Percentiles rank a stretch among this genome's conserved stretches.
These are phyloP conservation scores for Oryza punctata DNA, from an alignment of 176 grass and related monocot genomes.

Conservation along the genomic window DNA sequence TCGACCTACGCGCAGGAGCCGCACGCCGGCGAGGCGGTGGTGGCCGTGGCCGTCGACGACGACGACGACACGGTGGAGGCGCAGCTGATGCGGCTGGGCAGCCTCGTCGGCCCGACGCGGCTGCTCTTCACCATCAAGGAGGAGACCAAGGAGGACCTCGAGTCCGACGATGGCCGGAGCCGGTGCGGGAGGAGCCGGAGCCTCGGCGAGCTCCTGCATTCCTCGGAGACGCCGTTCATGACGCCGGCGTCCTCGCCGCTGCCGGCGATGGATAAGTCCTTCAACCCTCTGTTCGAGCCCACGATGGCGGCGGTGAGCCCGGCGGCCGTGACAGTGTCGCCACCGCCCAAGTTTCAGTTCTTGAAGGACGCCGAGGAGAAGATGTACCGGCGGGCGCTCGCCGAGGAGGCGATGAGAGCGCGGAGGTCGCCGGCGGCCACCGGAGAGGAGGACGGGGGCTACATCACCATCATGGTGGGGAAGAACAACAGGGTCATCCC, in stretches of 20 bases:
- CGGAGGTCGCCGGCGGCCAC: constrained; percentile 37
- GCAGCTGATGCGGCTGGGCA: constrained; percentile 82
- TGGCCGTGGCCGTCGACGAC: constrained; percentile 21
- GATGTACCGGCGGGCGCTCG: constrained; percentile 65
- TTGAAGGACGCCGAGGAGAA: constrained; percentile 92
- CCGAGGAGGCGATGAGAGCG: constrained; percentile 56
- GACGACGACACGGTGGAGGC: constrained; percentile 66
- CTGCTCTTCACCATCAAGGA: constrained; percentile 98
- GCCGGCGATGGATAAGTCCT: constrained; percentile 36
- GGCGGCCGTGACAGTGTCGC: constrained; percentile 26
- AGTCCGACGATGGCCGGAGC: constrained; percentile 64
- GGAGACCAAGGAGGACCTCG: constrained; percentile 89
- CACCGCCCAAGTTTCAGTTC: constrained; percentile 90
- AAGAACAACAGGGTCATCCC: constrained; percentile 52
- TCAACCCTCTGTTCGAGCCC: constrained; percentile 73
- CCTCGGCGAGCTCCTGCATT: constrained; percentile 70
- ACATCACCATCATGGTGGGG: constrained; percentile 58
- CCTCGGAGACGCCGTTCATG: constrained; percentile 60
- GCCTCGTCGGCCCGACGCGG: constrained; percentile 68
- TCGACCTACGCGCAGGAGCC: constrained; percentile 45
- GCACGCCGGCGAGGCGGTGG: not conserved
- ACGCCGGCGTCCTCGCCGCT: constrained; percentile 63
- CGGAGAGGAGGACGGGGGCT: constrained; percentile 52
- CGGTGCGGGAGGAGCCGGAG: constrained; percentile 60
- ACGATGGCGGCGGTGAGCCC: constrained; percentile 28